Evolutionary conservation across 2,329 filamentous ascomycete species (phyloP).

Genomic region (Colletotrichum siamense): DNA sequence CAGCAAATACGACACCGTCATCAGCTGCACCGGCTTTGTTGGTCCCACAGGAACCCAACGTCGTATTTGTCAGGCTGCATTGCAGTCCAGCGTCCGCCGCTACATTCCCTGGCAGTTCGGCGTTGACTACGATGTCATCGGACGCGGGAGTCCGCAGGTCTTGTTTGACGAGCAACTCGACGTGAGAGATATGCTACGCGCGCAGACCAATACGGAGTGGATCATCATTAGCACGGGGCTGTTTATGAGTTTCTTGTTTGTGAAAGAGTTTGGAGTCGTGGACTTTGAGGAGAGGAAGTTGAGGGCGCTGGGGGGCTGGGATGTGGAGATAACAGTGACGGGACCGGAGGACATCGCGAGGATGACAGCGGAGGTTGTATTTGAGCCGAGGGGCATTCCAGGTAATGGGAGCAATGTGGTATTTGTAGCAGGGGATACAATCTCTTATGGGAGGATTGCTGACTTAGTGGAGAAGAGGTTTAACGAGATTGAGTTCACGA

Average conservation of each 20-base stretch:
- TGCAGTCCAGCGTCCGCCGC: conserved; percentile 52
- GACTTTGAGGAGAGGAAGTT: conserved; percentile 48
- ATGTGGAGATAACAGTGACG: conserved; percentile 67
- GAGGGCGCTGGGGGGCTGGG: conserved; percentile 65
- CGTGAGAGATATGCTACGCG: conserved; percentile 58
- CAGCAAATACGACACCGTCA: conserved; percentile 54
- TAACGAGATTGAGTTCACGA: conserved; percentile 42
- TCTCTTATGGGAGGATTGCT: conserved; percentile 61
- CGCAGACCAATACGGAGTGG: conserved; percentile 59
- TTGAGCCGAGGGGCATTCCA: conserved; percentile 37
- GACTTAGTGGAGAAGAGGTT: conserved; percentile 54
- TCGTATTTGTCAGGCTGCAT: conserved; percentile 61
- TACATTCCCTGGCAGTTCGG: conserved; percentile 80
- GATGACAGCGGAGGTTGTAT: conserved; percentile 61
- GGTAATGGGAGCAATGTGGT: conserved; percentile 47
- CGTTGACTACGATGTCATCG: conserved; percentile 72
- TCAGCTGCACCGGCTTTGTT: conserved; percentile 67
- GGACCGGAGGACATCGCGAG: conserved; percentile 67
- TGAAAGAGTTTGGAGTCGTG: conserved; percentile 67
- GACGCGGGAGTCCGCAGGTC: conserved; percentile 62
- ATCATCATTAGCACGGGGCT: conserved; percentile 71
- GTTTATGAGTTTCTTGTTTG: conserved; percentile 75
- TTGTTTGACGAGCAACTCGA: conserved; percentile 72
- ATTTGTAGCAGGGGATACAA: conserved; percentile 66
- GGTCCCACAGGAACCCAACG: conserved; percentile 59